These are phyloP conservation scores for Psophocarpus tetragonolobus DNA, from an alignment of 306 rosid species.

Conservation along the genomic window DNA sequence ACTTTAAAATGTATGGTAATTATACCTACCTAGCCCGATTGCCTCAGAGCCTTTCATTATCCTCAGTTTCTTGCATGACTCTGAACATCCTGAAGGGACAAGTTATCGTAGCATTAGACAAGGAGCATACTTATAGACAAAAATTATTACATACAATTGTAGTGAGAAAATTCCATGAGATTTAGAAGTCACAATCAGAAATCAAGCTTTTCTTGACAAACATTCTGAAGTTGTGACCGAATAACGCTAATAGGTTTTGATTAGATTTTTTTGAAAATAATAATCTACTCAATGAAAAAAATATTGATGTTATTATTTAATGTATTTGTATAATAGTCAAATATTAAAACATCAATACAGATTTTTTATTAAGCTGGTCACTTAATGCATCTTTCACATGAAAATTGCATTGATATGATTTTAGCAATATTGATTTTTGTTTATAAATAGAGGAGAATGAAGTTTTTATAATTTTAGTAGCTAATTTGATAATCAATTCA, in stretches of 20 bases:
- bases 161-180: neutral
- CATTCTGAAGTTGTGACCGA: neutral
- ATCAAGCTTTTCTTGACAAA: neutral
- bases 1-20: no score
- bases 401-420: neutral
- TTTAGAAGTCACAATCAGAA: neutral
- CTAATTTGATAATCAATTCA: neutral
- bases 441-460: neutral
- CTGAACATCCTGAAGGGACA: slow-evolving; percentile 34
- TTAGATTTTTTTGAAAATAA: no score
- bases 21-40: neutral
- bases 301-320: no score
- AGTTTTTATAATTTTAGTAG: neutral
- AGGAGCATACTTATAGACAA: neutral
- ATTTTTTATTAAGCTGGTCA: no score
- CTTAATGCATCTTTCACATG: neutral
- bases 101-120: neutral
- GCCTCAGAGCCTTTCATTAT: slow-evolving; percentile 25
- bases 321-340: no score
- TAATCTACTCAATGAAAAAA: no score
- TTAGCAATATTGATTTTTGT: neutral
- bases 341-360: no score
- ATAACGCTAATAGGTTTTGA: neutral
- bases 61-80: slow-evolving; percentile 24
- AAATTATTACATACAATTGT: neutral